Evolutionary conservation across 108 stramenopile genomes (phyloP).

Genomic region (Asterionellopsis glacialis): DNA sequence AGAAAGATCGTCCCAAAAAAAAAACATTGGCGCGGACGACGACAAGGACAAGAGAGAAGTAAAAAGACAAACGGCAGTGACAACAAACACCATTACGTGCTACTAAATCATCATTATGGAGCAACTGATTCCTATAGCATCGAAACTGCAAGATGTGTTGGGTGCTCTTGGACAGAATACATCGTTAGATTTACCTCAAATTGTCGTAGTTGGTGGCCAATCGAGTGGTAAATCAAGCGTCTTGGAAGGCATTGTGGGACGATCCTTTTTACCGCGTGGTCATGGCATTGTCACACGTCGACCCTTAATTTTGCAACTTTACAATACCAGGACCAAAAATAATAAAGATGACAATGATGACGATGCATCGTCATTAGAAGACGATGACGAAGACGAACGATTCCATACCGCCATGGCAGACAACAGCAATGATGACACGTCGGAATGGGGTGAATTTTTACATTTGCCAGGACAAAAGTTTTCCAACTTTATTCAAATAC

Average conservation of each 20-base stretch:
- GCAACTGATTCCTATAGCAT: conserved; percentile 96
- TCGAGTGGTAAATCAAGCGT: conserved; percentile 96
- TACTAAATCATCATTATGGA: conserved; percentile 93
- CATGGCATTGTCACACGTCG: conserved; percentile 97
- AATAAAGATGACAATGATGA: conserved; percentile 13
- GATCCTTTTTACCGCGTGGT: conserved; percentile 94
- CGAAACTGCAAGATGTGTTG: conserved; percentile 98
- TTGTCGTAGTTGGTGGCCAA: conserved; percentile 95
- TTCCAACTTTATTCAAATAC: conserved; percentile 84
- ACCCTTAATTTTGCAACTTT: conserved; percentile 90
- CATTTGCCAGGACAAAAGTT: conserved; percentile 88
- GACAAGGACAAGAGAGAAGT: no score
- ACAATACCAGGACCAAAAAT: conserved; percentile 45
- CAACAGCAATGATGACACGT: conserved; percentile 11
- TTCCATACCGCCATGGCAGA: conserved; percentile 5
- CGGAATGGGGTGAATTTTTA: conserved; percentile 96
- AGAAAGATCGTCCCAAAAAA: conserved; percentile 9
- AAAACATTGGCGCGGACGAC: no score
- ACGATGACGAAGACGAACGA: conserved; percentile 17
- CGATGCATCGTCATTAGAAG: background rate
- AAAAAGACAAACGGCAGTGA: no score
- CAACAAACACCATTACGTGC: no score
- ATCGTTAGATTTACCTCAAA: conserved; percentile 96
- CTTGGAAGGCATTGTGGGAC: conserved; percentile 92
- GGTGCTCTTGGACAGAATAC: conserved; percentile 90